Percentiles rank a stretch among this genome's conserved stretches.
phyloP scores from a whole-genome alignment of 2,329 filamentous ascomycete species.

The Diaporthe sp. region DNA sequence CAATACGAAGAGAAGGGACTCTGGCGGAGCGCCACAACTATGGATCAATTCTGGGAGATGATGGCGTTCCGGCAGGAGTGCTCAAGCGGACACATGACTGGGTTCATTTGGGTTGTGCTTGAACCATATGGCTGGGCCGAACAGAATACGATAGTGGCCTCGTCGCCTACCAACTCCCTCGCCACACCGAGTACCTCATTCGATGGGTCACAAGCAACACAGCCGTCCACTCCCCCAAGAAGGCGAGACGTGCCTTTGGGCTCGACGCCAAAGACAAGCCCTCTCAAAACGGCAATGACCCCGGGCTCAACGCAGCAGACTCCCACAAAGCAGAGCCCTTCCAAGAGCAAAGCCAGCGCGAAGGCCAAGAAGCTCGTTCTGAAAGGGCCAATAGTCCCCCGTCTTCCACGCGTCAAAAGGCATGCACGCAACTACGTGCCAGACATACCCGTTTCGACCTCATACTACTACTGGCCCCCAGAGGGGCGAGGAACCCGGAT shows the following conservation, averaged over 20 bases:
- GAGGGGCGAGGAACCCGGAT: constrained; percentile 74
- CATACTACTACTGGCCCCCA: constrained; percentile 76
- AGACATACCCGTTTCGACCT: constrained; percentile 65
- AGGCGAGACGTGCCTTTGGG: constrained; percentile 42
- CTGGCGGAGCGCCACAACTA: constrained; percentile 86
- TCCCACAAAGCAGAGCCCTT: constrained; percentile 42
- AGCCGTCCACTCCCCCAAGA: constrained; percentile 52
- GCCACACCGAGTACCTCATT: constrained; percentile 51
- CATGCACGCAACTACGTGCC: constrained; percentile 64
- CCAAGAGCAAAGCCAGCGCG: constrained; percentile 41
- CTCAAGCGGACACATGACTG: constrained; percentile 90
- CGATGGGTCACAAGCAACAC: constrained; percentile 41
- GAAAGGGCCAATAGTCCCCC: constrained; percentile 72
- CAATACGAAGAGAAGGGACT: constrained; percentile 71
- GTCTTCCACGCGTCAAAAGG: constrained; percentile 76
- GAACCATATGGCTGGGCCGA: constrained; percentile 60
- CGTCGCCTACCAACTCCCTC: constrained; percentile 40
- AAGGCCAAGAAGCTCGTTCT: constrained; percentile 64
- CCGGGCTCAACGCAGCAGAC: constrained; percentile 53
- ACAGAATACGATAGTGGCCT: constrained; percentile 40
- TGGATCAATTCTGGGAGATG: constrained; percentile 98
- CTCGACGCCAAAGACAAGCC: constrained; percentile 46
- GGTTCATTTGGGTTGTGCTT: constrained; percentile 95
- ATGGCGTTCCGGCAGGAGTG: constrained; percentile 98
- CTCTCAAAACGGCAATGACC: constrained; percentile 45